Evolutionary conservation across 495 filamentous ascomycete species (phyloP), one percentile per base, ranked within the genome.

Genomic region (Mytilinidion resinicola): DNA sequence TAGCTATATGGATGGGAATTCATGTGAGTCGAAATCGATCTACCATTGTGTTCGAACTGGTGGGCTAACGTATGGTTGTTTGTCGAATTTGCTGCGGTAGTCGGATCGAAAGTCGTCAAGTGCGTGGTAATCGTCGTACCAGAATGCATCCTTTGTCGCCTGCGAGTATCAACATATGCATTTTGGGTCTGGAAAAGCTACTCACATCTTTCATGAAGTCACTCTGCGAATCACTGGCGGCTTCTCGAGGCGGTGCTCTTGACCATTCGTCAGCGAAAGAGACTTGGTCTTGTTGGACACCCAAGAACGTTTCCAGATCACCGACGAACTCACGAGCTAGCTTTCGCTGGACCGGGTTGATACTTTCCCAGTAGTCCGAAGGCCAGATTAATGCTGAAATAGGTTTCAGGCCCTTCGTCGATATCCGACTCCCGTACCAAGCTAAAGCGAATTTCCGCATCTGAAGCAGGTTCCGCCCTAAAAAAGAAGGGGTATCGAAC

Each of bases 91-190:
- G n/a, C 59, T 12, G n/a, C 46, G 30, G 50, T 69, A 69, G 10
- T 65, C 46, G 14, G 53, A 34, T 17, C 68, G 41, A 44, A 70
- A 70, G 1, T 60, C 35, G 43, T 69, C 67, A 37, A 65, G 63
- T 9, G 36, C 36, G 42, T 70, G 67, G 41, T 69, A 70, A 33
- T 20, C 56, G 44, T 67, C 67, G 53, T 69, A 67, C 21, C 35
- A 66, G 25, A 51, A 64, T 7, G 34, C 56, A 55, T 66, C 20
- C 17, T 20, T 35, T 4, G 48, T 20, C 7, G 48, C 48, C 21
- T 51, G 42, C 42, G n/a, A 9, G 7, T 46, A 20, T 46, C 15
- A 46, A 17, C 15, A 6, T 19, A 14, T 20, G 5, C 4, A 25
- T 14, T 12, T 30, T 33, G 44, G 19, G 44, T 25, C 21, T 20